phyloP scores from a whole-genome alignment of 2,329 filamentous ascomycete genomes.

The Diplocarpon rosae region DNA sequence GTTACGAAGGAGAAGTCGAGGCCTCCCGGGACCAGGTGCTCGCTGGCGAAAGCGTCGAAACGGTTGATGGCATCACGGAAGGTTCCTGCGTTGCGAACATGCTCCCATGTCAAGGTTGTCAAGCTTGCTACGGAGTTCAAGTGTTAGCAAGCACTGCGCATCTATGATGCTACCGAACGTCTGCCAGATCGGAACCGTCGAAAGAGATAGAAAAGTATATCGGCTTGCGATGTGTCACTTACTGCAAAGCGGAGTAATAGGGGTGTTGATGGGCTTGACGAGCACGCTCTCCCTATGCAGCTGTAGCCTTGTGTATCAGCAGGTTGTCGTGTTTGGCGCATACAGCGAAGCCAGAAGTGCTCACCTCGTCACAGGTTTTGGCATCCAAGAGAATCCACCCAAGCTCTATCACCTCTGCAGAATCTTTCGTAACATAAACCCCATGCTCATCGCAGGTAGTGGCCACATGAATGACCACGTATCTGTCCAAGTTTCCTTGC shows the following conservation, averaged over 20 bases:
- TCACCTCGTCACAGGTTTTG: conserved; percentile 85
- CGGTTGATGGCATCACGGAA: conserved; percentile 95
- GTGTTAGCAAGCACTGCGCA: conserved; percentile 15
- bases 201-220: conserved; percentile 6
- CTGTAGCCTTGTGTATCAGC: conserved; percentile 37
- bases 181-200: neutral
- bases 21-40: conserved; percentile 83
- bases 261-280: conserved; percentile 96
- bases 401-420: conserved; percentile 96
- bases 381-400: conserved; percentile 95
- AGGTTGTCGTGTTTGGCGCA: conserved; percentile 7
- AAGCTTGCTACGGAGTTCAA: conserved; percentile 59
- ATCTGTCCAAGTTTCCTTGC: conserved; percentile 77
- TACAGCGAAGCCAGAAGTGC: conserved; percentile 22
- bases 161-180: neutral
- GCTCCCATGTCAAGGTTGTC: conserved; percentile 97
- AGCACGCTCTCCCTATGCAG: conserved; percentile 91
- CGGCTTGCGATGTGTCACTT: conserved; percentile 38
- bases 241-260: conserved; percentile 98
- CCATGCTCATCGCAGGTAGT: conserved; percentile 99
- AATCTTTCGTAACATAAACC: conserved; percentile 98
- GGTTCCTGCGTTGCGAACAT: conserved; percentile 92
- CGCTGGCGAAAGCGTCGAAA: conserved; percentile 86
- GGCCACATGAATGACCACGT: conserved; percentile 95
- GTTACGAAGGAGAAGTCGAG: conserved; percentile 98